Evolutionary conservation across 352 stramenopile genomes (phyloP), one percentile per base, ranked within the genome.

Genomic region (Pythium grandisporangium): DNA sequence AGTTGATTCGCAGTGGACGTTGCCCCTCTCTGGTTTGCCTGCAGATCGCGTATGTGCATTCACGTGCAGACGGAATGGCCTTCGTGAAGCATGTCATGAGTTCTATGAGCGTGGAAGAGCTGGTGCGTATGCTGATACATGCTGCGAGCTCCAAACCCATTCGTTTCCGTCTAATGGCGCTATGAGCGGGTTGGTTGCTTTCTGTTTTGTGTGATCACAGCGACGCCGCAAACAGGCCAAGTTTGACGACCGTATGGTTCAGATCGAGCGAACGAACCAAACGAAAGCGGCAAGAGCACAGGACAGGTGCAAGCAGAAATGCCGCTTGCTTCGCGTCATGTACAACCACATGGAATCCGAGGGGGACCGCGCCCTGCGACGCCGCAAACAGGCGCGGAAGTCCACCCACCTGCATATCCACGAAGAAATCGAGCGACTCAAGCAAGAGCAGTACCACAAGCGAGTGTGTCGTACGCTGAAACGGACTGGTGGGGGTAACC

Each of bases 311-410:
- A 61, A 62, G 24, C 51, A 51, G 2, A 65, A 79, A 38, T 68
- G 52, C 14, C 57, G 60, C 32, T 35, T 60, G 16, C 42, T 84
- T 14, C 63, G 70, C 4, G 54, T 69, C 27, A 47, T 56, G 23
- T 81, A 80, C 46, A 61, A 84, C 38, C 56, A 62, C 32, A 53
- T 79, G 41, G 68, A 81, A 37, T 71, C 53, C 42, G 63, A 75
- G 48, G 70, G 65, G 14, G 68, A 81, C 14, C 57, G 60, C 39
- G 68, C 68, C 10, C 54, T 84, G 14, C 60, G 63, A 6, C 57
- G 66, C 1, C 67, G 68, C 43, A 84, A 81, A 47, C 53, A 58
- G 16, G 48, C 67, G 8, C 70, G 66, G 27, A 84, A 81, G 48
- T 69, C 65, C 6, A 52, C 62, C n/a, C 67, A 81, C 25, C 45